Base-by-base conservation (phyloP, 1,139 yeast genomes). In the Yamadazyma dushanensis region DNA sequence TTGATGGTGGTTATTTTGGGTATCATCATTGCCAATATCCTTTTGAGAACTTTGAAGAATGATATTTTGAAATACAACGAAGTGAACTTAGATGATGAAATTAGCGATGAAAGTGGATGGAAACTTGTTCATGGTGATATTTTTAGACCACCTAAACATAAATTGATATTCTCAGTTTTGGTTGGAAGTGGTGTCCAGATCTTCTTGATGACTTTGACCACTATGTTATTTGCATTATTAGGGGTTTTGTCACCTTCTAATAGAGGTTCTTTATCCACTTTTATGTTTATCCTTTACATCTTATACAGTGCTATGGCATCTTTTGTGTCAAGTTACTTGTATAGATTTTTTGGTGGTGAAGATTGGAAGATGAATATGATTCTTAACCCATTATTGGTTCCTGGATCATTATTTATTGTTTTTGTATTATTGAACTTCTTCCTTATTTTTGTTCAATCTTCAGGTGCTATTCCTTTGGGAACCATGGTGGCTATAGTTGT, bases 91-190 rank as follows among this genome's bases (percentile, higher is more conserved):
- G 95, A 88, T 53, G 89, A 83, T 49, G 96, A 87, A 44, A 78
- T 88, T 38, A 82, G 88, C 43, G 97, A 90, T 54, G 98, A 94
- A 58, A 77, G 90, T 55, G 98, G 99, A 27, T 92, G 99, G 99
- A 94, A 94, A 61, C 73, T 92, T 46, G 81, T 90, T 30, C 95
- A 92, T 56, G 97, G 97, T 41, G 98, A 92, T 58, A 89, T 92
- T 23, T 92, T 92, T 70, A 76, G 98, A 58, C 69, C 92, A 5
- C 98, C 98, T 26, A 61, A 70, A 40, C 71, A 77, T 46, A 71
- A 84, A 41, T 72, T 89, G 77, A 47, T 86, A 16, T 73, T 89
- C 40, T 84, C 96, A 5, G 79, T 89, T 9, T 61, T 89, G 23
- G 76, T 89, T 38, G 99, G 99, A 30, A 81, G 94, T 41, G 99